Base-by-base conservation (phyloP, 306 rosid species). In the Echinosophora koreensis region DNA sequence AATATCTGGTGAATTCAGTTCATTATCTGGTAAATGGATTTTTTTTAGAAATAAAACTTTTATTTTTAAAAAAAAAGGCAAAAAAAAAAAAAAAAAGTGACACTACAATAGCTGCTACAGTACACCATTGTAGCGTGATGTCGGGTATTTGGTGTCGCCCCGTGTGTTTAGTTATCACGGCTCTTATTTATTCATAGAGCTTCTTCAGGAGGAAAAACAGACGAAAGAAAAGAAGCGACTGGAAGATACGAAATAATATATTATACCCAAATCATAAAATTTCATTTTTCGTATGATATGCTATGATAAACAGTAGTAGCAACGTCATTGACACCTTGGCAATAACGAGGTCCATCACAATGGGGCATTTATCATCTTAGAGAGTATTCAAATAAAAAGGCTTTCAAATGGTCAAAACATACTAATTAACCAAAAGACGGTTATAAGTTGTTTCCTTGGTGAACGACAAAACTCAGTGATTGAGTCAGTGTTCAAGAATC, bases 401-500 rank as follows among this genome's bases (percentile, higher is more conserved):
- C 54, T 71, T 56, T 69, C n/a, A 60, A 32, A 39, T 49, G 71
- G 49, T 13, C 8, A 57, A 16, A 56, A 46, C 57, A 77, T 71
- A 89, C 94, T 84, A 52, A 93, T n/a, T n/a, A n/a, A n/a, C 98
- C 97, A 93, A 72, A 86, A 87, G 64, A 93, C 82, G 49, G 98
- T 93, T 0, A 91, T 84, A 52, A 93, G 85, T 79, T 93, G 98
- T 62, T 88, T 82, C 37, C 91, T 86, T 0, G 97, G 97, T 34
- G 97, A 56, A 62, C 98, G 97, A 47, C 98, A 97, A 64, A 93
- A 93, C 79, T 93, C 97, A 0, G n/a, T 74, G 80, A 75, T 93
- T 93, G 30, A 71, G 44, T 60, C 98, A 84, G 79, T 93, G 98
- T 91, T 93, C 98, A 42, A 93, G 98, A 81, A 93, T 90, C 98